Evolutionary conservation across 1,284 basidiomycete species (phyloP), one percentile per base, ranked within the genome.

Genomic region (Volvariella volvacea): DNA sequence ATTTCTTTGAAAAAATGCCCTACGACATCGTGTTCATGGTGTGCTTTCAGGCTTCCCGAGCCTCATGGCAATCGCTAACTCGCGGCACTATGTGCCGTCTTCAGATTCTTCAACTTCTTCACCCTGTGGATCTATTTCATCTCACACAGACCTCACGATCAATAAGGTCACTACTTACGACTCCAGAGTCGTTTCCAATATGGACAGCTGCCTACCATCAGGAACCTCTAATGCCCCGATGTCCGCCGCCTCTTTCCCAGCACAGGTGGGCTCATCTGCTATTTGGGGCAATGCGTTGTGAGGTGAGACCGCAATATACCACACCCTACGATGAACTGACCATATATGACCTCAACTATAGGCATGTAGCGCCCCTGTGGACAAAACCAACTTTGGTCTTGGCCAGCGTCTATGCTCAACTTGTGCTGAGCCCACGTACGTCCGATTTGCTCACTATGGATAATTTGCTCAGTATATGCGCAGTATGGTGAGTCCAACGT

Each of bases 1-100:
- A 20, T 1, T 32, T 28, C 10, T 15, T 15, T 9, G 45, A 46
- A 19, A 32, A 43, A 28, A 43, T 40, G 21, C 30, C 45, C 6
- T 46, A 42, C 22, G 41, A 42, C n/a, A 39, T 46, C n/a, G 41
- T 46, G 3, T 46, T 43, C 32, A 39, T 39, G 41, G 45, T 46
- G 21, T 34, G 34, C 28, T 10, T 3, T 2, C 15, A 6, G 20
- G 14, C 36, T 20, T 25, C 22, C 10, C 14, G 14, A 16, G 14
- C n/a, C 7, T 20, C 34, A 42, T 28, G 16, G 3, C 10, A 7
- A 8, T n/a, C 19, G 14, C 15, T 36, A 15, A 36, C 15, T 15
- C 6, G 6, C 15, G 34, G 14, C 34, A 20, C 14, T 7, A 4
- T 15, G 34, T 8, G 30, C 19, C n/a, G 19, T 36, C 39, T 21